These are phyloP conservation scores for Pichia sp. DNA, from an alignment of 1,139 yeast species.

Conservation along the genomic window DNA sequence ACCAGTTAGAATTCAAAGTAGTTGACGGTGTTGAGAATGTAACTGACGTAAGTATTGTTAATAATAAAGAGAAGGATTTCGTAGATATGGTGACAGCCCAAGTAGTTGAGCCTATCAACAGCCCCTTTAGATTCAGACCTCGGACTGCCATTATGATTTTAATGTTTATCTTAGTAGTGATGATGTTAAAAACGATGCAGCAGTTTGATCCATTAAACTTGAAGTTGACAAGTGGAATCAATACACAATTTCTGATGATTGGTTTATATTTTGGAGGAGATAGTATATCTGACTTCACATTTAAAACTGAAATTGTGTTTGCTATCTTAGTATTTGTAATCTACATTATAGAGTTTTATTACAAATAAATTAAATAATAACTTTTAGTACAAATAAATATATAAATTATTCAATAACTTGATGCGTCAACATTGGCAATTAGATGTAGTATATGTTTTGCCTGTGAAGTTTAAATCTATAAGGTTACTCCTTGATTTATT, in stretches of 20 bases:
- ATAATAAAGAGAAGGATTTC: no score
- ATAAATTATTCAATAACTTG: neutral
- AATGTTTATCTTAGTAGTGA: no score
- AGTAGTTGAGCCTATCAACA: no score
- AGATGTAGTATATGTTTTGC: neutral
- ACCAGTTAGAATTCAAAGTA: neutral
- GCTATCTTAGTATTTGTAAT: no score
- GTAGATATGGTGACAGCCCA: no score
- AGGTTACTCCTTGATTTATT: constrained; percentile 16
- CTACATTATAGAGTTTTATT: no score
- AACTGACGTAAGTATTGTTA: neutral
- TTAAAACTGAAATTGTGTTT: no score
- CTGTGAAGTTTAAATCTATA: constrained; percentile 21
- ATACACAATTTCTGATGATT: constrained; percentile 5
- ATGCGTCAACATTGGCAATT: constrained; percentile 14
- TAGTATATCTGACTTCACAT: neutral
- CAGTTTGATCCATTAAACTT: no score
- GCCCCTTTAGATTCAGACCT: no score
- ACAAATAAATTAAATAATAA: neutral
- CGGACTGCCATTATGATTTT: no score
- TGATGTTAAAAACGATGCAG: no score
- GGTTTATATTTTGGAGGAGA: constrained; percentile 5
- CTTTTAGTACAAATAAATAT: no score
- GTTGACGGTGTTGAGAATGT: neutral
- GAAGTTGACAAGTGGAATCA: neutral